phyloP scores from a whole-genome alignment of 768 basidiomycete genomes.

The Tricholomella constricta region DNA sequence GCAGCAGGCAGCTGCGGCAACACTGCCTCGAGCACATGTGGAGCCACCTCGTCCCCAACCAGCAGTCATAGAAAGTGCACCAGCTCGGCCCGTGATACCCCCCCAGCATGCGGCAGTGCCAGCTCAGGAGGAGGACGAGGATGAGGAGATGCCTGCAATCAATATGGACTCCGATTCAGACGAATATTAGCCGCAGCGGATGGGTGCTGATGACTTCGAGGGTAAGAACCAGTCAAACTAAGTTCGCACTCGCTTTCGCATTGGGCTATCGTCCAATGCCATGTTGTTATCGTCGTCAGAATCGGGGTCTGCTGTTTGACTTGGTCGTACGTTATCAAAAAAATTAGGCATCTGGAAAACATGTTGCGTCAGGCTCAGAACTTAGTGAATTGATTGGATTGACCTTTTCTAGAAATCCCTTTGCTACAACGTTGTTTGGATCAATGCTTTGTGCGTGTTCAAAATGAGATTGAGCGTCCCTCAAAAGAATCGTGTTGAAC shows the following conservation, averaged over 20 bases:
- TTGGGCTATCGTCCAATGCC: slow-evolving; percentile 24
- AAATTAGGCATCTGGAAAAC: slow-evolving; percentile 13
- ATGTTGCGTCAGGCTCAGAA: not conserved
- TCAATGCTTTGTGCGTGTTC: slow-evolving; percentile 65
- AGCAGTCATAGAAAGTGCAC: not conserved
- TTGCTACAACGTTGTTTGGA: slow-evolving; percentile 53
- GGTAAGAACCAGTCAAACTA: slow-evolving; percentile 2
- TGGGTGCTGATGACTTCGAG: not conserved
- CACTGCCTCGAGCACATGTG: not conserved
- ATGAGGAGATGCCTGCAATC: slow-evolving; percentile 71
- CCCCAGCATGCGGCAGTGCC: not conserved
- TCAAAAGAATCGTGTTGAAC: slow-evolving; percentile 39
- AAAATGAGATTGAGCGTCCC: slow-evolving; percentile 65
- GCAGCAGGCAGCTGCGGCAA: not conserved
- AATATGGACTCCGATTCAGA: slow-evolving; percentile 84
- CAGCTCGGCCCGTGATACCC: not conserved
- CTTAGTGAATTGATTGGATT: not conserved
- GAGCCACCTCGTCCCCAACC: slow-evolving; percentile 2
- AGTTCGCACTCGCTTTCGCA: slow-evolving; percentile 38
- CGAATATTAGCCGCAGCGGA: slow-evolving; percentile 32
- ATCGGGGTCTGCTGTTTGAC: slow-evolving; percentile 22
- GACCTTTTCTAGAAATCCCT: slow-evolving; percentile 57
- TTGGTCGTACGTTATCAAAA: slow-evolving; percentile 2
- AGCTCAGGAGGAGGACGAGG: slow-evolving; percentile 44
- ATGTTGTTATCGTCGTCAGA: slow-evolving; percentile 39